Percentiles rank a stretch among this genome's conserved stretches.
Evolutionary conservation across 805 yeast species (phyloP).

Genomic region (Pichia cephalocereana): DNA sequence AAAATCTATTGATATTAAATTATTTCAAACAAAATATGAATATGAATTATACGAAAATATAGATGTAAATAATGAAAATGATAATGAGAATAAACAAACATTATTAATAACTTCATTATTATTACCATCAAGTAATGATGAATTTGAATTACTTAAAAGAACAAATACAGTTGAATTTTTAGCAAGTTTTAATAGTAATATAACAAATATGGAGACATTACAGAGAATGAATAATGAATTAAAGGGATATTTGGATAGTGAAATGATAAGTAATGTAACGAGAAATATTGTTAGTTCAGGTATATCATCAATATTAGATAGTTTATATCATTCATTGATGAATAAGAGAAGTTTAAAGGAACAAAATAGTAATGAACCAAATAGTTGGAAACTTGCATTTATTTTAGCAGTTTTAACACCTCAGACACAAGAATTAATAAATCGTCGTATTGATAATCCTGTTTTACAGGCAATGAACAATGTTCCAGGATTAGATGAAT

Average conservation of each 20-base stretch:
- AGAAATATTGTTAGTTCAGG: constrained; percentile 34
- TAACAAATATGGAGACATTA: constrained; percentile 19
- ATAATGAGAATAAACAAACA: no score
- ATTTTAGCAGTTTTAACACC: constrained; percentile 60
- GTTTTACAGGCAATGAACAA: constrained; percentile 33
- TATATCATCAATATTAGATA: constrained; percentile 38
- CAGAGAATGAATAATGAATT: constrained; percentile 24
- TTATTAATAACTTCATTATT: constrained; percentile 9
- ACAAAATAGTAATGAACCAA: background rate
- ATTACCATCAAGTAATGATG: constrained; percentile 44
- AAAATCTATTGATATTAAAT: constrained; percentile 14
- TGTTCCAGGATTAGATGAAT: constrained; percentile 64
- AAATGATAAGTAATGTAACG: constrained; percentile 24
- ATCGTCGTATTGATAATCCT: constrained; percentile 24
- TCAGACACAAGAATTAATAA: constrained; percentile 39
- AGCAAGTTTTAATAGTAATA: constrained; percentile 19
- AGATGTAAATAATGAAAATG: background rate
- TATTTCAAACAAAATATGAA: constrained; percentile 2
- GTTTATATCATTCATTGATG: constrained; percentile 21
- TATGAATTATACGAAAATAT: constrained; percentile 1
- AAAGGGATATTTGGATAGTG: constrained; percentile 20
- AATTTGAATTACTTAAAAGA: constrained; percentile 46
- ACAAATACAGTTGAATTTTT: constrained; percentile 37
- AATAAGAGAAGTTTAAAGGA: background rate
- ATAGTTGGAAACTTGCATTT: constrained; percentile 50